Evolutionary conservation across 441 rosid genomes (phyloP).

Genomic region (Erysimum cheiri): DNA sequence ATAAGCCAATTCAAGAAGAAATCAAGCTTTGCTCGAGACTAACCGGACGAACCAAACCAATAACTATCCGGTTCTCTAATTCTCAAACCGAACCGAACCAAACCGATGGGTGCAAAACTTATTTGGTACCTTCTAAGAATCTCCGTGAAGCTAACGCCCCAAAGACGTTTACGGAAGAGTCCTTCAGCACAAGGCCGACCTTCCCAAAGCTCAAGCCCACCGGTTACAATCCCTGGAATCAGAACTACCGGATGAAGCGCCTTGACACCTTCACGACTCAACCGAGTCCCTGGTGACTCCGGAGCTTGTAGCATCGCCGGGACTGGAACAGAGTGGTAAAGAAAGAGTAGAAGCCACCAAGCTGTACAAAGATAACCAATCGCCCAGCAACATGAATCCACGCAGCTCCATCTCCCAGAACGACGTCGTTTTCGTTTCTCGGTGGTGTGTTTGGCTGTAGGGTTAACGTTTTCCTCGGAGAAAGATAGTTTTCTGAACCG

Average conservation of each 20-base stretch:
- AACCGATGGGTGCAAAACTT: background rate
- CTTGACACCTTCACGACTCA: constrained; percentile 55
- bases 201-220: constrained; percentile 77
- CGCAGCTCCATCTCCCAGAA: constrained; percentile 47
- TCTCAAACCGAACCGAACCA: background rate
- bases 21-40: background rate
- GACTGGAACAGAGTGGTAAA: constrained; percentile 55
- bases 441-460: constrained; percentile 27
- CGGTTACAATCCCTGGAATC: constrained; percentile 74
- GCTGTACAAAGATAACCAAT: constrained; percentile 61
- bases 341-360: constrained; percentile 66
- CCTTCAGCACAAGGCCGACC: constrained; percentile 73
- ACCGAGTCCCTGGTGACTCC: constrained; percentile 58
- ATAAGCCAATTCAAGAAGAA: background rate
- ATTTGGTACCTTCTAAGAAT: constrained; percentile 59
- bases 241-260: constrained; percentile 70
- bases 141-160: constrained; percentile 73
- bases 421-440: constrained; percentile 34
- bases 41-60: constrained; percentile 10
- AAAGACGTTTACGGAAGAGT: constrained; percentile 67
- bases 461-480: constrained; percentile 37
- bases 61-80: background rate
- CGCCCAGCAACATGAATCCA: constrained; percentile 59
- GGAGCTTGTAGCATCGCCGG: constrained; percentile 55
- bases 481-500: constrained; percentile 54